Base-by-base conservation (phyloP, 2,329 filamentous ascomycete species). In the Claviceps humidiphila region DNA sequence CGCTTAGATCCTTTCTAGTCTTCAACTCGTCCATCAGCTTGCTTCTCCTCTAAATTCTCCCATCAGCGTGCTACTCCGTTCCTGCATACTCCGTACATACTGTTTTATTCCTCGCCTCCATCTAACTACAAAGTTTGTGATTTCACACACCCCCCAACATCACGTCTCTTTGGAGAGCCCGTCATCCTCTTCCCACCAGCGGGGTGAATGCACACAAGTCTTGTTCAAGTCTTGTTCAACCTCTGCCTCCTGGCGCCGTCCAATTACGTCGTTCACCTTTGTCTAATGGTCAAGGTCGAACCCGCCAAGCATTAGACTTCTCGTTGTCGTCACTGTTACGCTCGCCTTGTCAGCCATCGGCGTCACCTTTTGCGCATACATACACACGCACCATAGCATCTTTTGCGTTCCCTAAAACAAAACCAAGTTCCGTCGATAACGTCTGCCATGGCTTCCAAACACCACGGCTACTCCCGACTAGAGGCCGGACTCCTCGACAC, bases 401-500 rank as follows among this genome's bases (percentile, higher is more conserved):
- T 38, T 22, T n/a, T 16, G 30, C 34, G 39, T 51, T 45, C 49
- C 49, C 16, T 17, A 22, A 9, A 17, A 42, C 24, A 22, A 16
- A 16, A 11, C 14, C 20, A 11, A 30, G 8, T 37, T n/a, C 24
- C 44, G n/a, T 47, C 47, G 30, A 50, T 41, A 16, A 59, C 59
- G 58, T 55, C 56, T 50, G 50, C 55, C 48, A 47, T 53, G 20
- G 16, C 51, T 26, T 46, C 43, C 30, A 47, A 42, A n/a, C 22
- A 47, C 8, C 9, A 47, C 22, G 49, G 48, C 47, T 55, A 59
- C 37, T 47, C 41, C 41, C 51, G 46, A 34, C 52, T 61, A 26
- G 59, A 63, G 53, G 56, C 57, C 53, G 58, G 59, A 56, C 54
- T 61, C 39, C 48, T 61, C 51, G 55, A 48, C 54, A 59, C 54